Base-by-base conservation (phyloP, 768 basidiomycete species). In the Mycena indigotica region DNA sequence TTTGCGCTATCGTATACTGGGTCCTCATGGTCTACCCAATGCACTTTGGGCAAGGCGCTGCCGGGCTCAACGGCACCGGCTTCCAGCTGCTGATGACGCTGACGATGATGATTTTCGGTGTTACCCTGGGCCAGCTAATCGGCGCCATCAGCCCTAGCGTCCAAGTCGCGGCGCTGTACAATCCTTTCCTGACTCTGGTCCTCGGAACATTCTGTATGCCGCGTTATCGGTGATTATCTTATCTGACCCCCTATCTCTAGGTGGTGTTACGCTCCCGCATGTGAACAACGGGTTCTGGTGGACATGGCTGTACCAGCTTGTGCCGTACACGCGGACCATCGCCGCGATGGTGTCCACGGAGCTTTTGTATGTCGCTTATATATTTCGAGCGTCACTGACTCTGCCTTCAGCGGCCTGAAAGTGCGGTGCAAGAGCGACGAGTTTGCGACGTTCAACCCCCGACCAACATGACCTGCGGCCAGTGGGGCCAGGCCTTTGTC, bases 1-100 rank as follows among this genome's bases (percentile, higher is more conserved):
- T 90, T 16, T 93, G 90, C 62, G 87, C 81, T 13, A 66, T 84
- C 50, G 78, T 86, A 0, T 95, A 93, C 73, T 95, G 87, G 89
- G 79, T 79, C 23, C 70, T 88, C 21, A 86, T 87, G 86, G 82
- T 88, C 3, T 90, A 82, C 66, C 86, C 86, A 3, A 84, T 87
- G 65, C 82, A 82, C 44, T 87, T 84, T 58, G 87, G 87, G 1
- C 77, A 86, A 72, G 88, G 88, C 39, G 63, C 76, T 44, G 75
- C 82, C 16, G 86, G 87, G 17, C 61, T 76, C 41, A 79, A 81
- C 52, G 88, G 87, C 44, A 86, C 82, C 17, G 88, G 86, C 40
- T 88, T 91, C 79, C 85, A 87, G 62, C 75, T 91, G 25, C 72
- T 90, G 58, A 77, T 90, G 62, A 75, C 84, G 60, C 73, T 92